Evolutionary conservation across 805 yeast genomes (phyloP).

Genomic region (Kazachstania martiniae): DNA sequence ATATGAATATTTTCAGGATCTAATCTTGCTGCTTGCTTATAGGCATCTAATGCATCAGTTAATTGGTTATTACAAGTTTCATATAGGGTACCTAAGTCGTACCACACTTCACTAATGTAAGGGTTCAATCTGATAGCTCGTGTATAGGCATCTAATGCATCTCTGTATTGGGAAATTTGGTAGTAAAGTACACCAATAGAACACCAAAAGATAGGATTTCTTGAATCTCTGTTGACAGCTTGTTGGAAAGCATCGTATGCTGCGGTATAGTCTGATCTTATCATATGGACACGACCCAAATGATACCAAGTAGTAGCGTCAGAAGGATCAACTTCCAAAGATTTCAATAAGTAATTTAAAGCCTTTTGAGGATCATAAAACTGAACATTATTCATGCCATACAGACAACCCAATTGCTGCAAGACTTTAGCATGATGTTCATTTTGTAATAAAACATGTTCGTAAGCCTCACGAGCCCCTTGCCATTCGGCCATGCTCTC

Average conservation of each 20-base stretch:
- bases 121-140: constrained; percentile 94
- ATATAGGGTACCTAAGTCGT: constrained; percentile 91
- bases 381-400: constrained; percentile 50
- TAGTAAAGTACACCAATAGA: constrained; percentile 91
- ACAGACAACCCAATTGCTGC: constrained; percentile 91
- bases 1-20: constrained; percentile 94
- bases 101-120: constrained; percentile 95
- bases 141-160: constrained; percentile 95
- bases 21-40: constrained; percentile 88
- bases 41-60: constrained; percentile 92
- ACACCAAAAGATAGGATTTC: constrained; percentile 98
- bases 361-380: constrained; percentile 80
- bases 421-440: constrained; percentile 93
- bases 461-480: constrained; percentile 92
- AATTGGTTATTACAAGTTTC: constrained; percentile 96
- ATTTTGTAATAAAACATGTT: constrained; percentile 76
- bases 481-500: constrained; percentile 88
- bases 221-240: constrained; percentile 91
- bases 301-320: constrained; percentile 98
- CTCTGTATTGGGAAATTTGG: constrained; percentile 91
- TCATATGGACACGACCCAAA: constrained; percentile 93
- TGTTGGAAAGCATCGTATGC: constrained; percentile 98
- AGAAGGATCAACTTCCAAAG: constrained; percentile 76
- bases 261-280: constrained; percentile 85
- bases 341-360: constrained; percentile 67